A percentile compares a stretch with the other conserved stretches of the same genome.
phyloP scores from a whole-genome alignment of 2,329 filamentous ascomycete species.

The Fusarium chlamydosporum region DNA sequence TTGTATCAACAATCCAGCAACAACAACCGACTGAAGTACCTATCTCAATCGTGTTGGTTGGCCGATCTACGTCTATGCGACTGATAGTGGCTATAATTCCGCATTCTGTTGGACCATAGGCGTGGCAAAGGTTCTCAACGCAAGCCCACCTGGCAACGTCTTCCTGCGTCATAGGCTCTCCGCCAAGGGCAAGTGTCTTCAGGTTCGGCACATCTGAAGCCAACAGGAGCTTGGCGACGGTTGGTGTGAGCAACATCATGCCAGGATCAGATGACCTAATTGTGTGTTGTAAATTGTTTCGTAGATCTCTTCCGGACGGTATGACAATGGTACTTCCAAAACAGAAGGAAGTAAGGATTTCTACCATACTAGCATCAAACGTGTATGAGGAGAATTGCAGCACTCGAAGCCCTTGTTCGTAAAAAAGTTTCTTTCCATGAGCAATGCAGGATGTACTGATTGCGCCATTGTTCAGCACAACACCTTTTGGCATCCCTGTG shows the following conservation, averaged over 20 bases:
- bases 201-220: neutral
- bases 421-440: neutral
- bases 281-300: neutral
- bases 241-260: neutral
- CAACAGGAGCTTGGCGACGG: neutral
- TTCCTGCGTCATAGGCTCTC: neutral
- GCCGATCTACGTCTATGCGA: neutral
- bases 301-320: neutral
- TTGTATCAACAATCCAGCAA: neutral
- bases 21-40: neutral
- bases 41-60: neutral
- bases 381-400: neutral
- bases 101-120: neutral
- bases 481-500: conserved; percentile 56
- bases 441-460: neutral
- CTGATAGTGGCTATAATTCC: neutral
- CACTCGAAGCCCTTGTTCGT: neutral
- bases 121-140: neutral
- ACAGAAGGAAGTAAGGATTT: neutral
- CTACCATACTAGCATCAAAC: neutral
- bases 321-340: neutral
- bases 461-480: neutral
- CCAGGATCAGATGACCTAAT: neutral
- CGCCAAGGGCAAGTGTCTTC: neutral
- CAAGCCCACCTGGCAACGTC: neutral